These are phyloP conservation scores for Gossypium herbaceum DNA, from an alignment of 345 rosid species.

Conservation along the genomic window DNA sequence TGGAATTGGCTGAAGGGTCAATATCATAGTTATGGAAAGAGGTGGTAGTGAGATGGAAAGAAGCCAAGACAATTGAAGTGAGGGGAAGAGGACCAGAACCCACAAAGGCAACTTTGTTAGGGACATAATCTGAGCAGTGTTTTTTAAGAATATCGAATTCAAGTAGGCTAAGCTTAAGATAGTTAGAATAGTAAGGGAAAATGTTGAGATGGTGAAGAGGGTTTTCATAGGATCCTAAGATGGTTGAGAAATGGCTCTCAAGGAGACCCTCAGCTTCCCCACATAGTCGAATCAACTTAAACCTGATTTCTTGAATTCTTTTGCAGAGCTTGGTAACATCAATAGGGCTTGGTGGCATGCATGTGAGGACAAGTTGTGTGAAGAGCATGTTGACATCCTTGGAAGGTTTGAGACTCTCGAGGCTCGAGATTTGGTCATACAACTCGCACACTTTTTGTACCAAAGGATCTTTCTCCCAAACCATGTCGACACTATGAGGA, in stretches of 20 bases:
- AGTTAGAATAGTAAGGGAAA: slow-evolving; percentile 82
- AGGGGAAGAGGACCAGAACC: slow-evolving; percentile 95
- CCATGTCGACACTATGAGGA: slow-evolving; percentile 78
- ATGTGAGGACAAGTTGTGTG: slow-evolving; percentile 68
- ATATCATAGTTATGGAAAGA: slow-evolving; percentile 79
- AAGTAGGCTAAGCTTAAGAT: slow-evolving; percentile 70
- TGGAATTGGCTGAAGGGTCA: slow-evolving; percentile 55
- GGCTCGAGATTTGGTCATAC: slow-evolving; percentile 65
- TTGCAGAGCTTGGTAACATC: slow-evolving; percentile 59
- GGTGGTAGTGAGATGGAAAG: slow-evolving; percentile 50
- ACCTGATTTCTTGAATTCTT: slow-evolving; percentile 55
- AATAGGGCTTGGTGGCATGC: slow-evolving; percentile 77
- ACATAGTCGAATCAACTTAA: slow-evolving; percentile 67
- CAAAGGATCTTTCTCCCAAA: slow-evolving; percentile 52
- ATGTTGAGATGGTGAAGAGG: slow-evolving; percentile 64
- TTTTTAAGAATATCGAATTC: slow-evolving; percentile 56
- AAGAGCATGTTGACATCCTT: slow-evolving; percentile 82
- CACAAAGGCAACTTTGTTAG: slow-evolving; percentile 60
- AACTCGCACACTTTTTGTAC: slow-evolving; percentile 52
- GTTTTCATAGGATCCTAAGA: slow-evolving; percentile 55
- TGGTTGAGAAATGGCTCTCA: slow-evolving; percentile 63
- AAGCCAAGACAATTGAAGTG: slow-evolving; percentile 70
- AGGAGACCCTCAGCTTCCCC: slow-evolving; percentile 75
- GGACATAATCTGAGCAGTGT: slow-evolving; percentile 32
- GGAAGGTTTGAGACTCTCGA: slow-evolving; percentile 65